Base-by-base conservation (phyloP, 805 yeast species). In the Yarrowia bubula region DNA sequence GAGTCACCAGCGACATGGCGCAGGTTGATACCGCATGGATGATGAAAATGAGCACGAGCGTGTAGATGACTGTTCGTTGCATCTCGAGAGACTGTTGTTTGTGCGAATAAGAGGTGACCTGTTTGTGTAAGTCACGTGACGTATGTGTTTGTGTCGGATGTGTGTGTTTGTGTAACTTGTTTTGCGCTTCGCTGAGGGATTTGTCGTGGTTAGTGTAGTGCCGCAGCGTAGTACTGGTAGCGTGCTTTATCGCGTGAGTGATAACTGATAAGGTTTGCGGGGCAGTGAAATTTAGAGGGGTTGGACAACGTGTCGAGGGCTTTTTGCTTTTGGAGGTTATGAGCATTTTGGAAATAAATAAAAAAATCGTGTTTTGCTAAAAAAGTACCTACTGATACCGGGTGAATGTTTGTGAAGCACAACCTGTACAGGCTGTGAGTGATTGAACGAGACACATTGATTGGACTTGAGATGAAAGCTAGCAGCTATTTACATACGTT, bases 51-150 rank as follows among this genome's bases (percentile, higher is more conserved):
- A 48, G 32, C 41, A 48, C 31, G 13, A 48, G 55, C 2, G 55
- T 35, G 41, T 48, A 48, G 17, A 48, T 17, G 39, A 48, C 38
- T 18, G 55, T 48, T 48, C 55, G 41, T 48, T 48, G 55, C 55
- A 48, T 48, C 18, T 32, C 13, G 10, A 13, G 18, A 8, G 46
- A 10, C 10, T 39, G 43, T 9, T 38, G 42, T 38, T 38, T 38
- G 42, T 38, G 42, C 13, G 15, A 13, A 17, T 10, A 35, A 35
- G 42, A 13, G 42, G 42, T 14, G 42, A 8, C 14, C 15, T 14
- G 42, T 38, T 38, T 38, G 42, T 38, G 42, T 35, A 4, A 10
- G 38, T n/a, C n/a, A n/a, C n/a, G n/a, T n/a, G n/a, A n/a, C n/a
- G n/a, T n/a, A 11, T 35, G 38, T 35, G 38, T 35, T 35, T 35